A percentile compares a stretch with the other conserved stretches of the same genome.
These are phyloP conservation scores for Takashimella koratensis DNA, from an alignment of 1,284 basidiomycete species.

Conservation along the genomic window DNA sequence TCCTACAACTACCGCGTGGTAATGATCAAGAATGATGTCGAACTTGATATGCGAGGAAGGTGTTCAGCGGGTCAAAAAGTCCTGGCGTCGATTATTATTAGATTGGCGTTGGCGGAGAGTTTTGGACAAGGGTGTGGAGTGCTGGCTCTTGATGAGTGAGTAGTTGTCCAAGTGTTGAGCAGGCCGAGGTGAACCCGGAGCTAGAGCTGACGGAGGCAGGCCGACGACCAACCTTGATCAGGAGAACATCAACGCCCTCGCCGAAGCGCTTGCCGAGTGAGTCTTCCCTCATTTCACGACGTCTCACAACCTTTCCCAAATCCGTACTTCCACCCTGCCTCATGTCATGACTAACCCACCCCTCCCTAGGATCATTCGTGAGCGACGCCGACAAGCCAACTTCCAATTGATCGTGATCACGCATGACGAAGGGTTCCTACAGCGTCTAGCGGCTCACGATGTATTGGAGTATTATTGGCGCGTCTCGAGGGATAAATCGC, in stretches of 20 bases:
- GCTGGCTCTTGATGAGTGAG: conserved; percentile 82
- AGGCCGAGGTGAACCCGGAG: too few relatives aligned
- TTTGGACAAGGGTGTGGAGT: conserved; percentile 98
- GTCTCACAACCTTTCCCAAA: neutral
- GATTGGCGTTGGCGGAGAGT: conserved; percentile 94
- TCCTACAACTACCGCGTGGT: conserved; percentile 99
- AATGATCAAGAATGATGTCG: conserved; percentile 97
- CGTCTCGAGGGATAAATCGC: conserved; percentile 47
- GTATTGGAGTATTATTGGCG: conserved; percentile 92
- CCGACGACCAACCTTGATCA: conserved; percentile 96
- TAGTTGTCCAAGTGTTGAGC: too few relatives aligned
- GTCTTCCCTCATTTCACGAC: conserved; percentile 39
- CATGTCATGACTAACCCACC: neutral
- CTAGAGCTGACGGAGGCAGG: too few relatives aligned
- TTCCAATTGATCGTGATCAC: conserved; percentile 98
- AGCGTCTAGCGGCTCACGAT: conserved; percentile 68
- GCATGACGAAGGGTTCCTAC: conserved; percentile 69
- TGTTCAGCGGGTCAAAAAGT: conserved; percentile 99
- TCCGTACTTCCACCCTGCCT: neutral
- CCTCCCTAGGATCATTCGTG: conserved; percentile 74
- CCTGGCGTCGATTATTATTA: conserved; percentile 97
- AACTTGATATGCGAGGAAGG: conserved; percentile 99
- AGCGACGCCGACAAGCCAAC: conserved; percentile 79
- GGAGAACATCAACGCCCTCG: conserved; percentile 94
- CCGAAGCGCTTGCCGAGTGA: conserved; percentile 84